A percentile compares a stretch with the other conserved stretches of the same genome.
Conservation (phyloP, 2,329 filamentous ascomycete genomes). For the Mycosphaerelloides madeirae region DNA sequence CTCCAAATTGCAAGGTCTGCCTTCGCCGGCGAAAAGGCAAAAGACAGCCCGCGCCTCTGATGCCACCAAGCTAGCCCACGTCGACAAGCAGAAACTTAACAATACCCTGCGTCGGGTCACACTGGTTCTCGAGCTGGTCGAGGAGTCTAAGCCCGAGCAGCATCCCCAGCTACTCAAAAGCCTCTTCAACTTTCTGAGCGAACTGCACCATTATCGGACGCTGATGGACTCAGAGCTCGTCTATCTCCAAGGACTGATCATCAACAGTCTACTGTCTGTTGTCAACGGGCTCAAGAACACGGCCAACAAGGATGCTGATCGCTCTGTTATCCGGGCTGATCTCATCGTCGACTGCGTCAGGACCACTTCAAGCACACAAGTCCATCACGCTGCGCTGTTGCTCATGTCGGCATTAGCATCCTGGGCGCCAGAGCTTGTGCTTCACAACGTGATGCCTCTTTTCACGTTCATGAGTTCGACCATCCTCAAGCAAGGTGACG, state of each 20-base stretch:
- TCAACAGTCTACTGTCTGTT: slow-evolving; percentile 78
- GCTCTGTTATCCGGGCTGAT: slow-evolving; percentile 77
- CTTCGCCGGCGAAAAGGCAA: slow-evolving; percentile 71
- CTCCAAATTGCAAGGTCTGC: slow-evolving; percentile 62
- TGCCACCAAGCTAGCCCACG: slow-evolving; percentile 56
- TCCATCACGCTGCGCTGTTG: slow-evolving; percentile 86
- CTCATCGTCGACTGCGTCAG: slow-evolving; percentile 91
- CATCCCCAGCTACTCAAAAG: slow-evolving; percentile 72
- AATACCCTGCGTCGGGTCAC: slow-evolving; percentile 71
- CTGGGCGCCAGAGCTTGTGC: slow-evolving; percentile 81
- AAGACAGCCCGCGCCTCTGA: slow-evolving; percentile 64
- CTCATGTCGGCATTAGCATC: slow-evolving; percentile 82
- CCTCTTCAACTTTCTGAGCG: slow-evolving; percentile 79
- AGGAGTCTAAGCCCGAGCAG: slow-evolving; percentile 68
- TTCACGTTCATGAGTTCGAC: slow-evolving; percentile 97
- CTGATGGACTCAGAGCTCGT: slow-evolving; percentile 81
- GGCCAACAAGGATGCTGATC: slow-evolving; percentile 55
- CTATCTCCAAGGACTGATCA: slow-evolving; percentile 80
- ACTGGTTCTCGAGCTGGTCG: slow-evolving; percentile 81
- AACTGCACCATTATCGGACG: slow-evolving; percentile 77
- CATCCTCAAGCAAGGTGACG: slow-evolving; percentile 85
- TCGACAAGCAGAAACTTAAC: slow-evolving; percentile 61
- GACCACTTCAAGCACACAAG: slow-evolving; percentile 83
- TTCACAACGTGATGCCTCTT: slow-evolving; percentile 98
- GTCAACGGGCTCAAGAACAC: slow-evolving; percentile 65